Base-by-base conservation (phyloP, 805 yeast genomes). In the Monosporozyma servazzii region DNA sequence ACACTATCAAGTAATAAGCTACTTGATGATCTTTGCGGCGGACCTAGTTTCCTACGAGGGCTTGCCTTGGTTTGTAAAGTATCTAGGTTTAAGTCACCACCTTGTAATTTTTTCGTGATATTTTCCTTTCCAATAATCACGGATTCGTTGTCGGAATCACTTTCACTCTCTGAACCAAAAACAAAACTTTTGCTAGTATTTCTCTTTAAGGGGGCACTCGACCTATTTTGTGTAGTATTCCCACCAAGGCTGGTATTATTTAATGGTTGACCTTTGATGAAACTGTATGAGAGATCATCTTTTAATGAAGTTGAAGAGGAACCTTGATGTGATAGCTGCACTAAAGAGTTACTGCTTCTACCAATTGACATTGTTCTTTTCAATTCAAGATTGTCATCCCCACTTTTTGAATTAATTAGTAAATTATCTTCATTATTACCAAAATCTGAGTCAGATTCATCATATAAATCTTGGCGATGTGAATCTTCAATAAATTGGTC, bases 151-250 rank as follows among this genome's bases (percentile, higher is more conserved):
- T 58, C 58, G 10, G 52, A 59, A 17, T 59, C 58, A 20, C 58
- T 64, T 11, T 60, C 68, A 40, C 67, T 63, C 33, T 65, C 68
- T 2, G 70, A 66, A 44, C 56, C 58, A 49, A 65, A 62, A 27
- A 64, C 60, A 47, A 65, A 65, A 48, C 56, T 63, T 29, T 59
- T 58, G 3, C 59, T 54, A 0, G 66, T 47, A 39, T 53, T 56
- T 18, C 63, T 54, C 33, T 41, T 40, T 8, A 23, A 20, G 13
- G 46, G 27, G 6, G 30, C 6, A 17, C 21, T 29, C 10, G 39
- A 8, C 11, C 39, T 48, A 42, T 33, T 56, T 55, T 4, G 54
- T 21, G 55, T 45, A 29, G 50, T 45, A 7, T 48, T 47, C 6
- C 48, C 52, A 8, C 17, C 49, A 9, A 20, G 15, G 36, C n/a